Evolutionary conservation across 495 filamentous ascomycete genomes (phyloP).

Genomic region (Bombardia bombarda): DNA sequence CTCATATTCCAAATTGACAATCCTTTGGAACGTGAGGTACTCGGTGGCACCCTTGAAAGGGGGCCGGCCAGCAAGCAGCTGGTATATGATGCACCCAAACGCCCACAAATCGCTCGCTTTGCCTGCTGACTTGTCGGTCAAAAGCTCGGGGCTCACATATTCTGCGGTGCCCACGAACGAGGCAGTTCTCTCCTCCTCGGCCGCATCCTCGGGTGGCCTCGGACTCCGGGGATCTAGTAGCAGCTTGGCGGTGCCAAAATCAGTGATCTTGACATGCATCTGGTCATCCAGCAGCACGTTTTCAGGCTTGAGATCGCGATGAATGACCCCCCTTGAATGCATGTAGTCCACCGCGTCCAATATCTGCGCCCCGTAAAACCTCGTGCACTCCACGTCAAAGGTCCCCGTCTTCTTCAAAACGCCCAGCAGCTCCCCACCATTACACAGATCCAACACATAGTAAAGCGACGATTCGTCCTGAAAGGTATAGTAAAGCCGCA

Average conservation of each 20-base stretch:
- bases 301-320: constrained; percentile 95
- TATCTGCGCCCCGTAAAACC: constrained; percentile 94
- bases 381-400: constrained; percentile 92
- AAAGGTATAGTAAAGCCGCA: constrained; percentile 97
- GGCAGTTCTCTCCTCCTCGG: constrained; percentile 59
- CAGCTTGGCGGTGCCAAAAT: constrained; percentile 96
- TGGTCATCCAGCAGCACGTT: constrained; percentile 92
- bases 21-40: constrained; percentile 97
- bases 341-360: constrained; percentile 96
- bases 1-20: constrained; percentile 86
- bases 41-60: constrained; percentile 98
- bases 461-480: constrained; percentile 95
- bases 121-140: constrained; percentile 93
- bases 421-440: constrained; percentile 84
- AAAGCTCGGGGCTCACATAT: constrained; percentile 93
- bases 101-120: constrained; percentile 99
- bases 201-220: constrained; percentile 38
- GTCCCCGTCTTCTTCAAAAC: constrained; percentile 88
- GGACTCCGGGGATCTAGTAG: constrained; percentile 58
- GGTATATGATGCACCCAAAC: constrained; percentile 99
- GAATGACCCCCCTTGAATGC: constrained; percentile 93
- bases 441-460: constrained; percentile 92
- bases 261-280: constrained; percentile 98
- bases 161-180: constrained; percentile 98
- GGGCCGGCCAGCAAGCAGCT: constrained; percentile 84